A percentile compares a stretch with the other conserved stretches of the same genome.
Evolutionary conservation across 1,284 basidiomycete genomes (phyloP).

Genomic region (Moesziomyces antarcticus): DNA sequence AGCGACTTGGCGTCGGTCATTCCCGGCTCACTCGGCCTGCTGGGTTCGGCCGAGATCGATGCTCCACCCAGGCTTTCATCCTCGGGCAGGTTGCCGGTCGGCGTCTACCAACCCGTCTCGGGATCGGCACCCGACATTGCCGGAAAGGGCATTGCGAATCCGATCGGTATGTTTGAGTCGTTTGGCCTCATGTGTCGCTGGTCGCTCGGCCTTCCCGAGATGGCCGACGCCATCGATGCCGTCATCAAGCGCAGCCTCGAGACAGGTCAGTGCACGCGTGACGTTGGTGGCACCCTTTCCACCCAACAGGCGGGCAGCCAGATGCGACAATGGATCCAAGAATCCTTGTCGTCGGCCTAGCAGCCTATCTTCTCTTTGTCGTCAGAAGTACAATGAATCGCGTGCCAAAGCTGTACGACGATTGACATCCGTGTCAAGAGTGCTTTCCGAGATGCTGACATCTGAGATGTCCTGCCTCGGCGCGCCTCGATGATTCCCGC

Average conservation of each 20-base stretch:
- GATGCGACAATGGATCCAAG: constrained; percentile 75
- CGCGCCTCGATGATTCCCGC: too few relatives aligned
- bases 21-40: constrained; percentile 73
- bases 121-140: constrained; percentile 88
- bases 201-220: constrained; percentile 80
- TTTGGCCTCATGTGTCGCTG: constrained; percentile 93
- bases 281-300: constrained; percentile 81
- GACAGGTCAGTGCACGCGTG: constrained; percentile 82
- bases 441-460: too few relatives aligned
- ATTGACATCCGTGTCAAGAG: too few relatives aligned
- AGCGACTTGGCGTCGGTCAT: constrained; percentile 46
- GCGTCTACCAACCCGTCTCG: constrained; percentile 91
- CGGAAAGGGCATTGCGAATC: constrained; percentile 92
- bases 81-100: constrained; percentile 70
- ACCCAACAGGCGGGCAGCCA: constrained; percentile 83
- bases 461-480: too few relatives aligned
- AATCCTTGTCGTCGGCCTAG: constrained; percentile 71
- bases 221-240: constrained; percentile 83
- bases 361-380: constrained; percentile 69
- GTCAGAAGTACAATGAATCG: neutral
- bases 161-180: constrained; percentile 94
- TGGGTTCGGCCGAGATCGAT: constrained; percentile 95
- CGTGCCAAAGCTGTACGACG: too few relatives aligned
- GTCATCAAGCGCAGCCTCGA: constrained; percentile 91
- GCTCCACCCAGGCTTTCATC: constrained; percentile 76